Evolutionary conservation across 129 eudicot genomes (phyloP).

Genomic region (Calendula officinalis): DNA sequence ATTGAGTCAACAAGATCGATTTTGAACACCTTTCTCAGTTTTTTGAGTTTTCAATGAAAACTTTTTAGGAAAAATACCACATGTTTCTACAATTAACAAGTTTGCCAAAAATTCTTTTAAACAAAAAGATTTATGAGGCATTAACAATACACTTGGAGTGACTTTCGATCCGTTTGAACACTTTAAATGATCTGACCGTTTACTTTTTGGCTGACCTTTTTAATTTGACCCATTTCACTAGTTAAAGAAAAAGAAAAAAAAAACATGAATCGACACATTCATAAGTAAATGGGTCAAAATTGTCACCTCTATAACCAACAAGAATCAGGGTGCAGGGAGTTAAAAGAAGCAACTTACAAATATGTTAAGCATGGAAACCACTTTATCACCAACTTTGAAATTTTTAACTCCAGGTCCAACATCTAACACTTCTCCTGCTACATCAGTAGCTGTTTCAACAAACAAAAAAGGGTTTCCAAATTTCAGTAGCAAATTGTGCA

Average conservation of each 20-base stretch:
- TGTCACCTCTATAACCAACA: constrained; percentile 1
- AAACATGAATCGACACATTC: not conserved
- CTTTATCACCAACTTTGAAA: constrained; percentile 69
- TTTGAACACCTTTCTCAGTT: not conserved
- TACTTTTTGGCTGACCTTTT: not conserved
- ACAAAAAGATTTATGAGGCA: not conserved
- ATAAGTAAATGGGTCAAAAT: constrained; percentile 1
- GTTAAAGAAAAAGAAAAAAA: not conserved
- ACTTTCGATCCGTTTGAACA: not conserved
- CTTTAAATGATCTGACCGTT: not conserved
- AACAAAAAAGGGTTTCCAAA: not conserved
- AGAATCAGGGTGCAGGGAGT: not conserved
- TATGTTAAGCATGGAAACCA: constrained; percentile 42
- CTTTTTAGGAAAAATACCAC: too few species aligned
- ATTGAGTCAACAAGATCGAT: constrained; percentile 9
- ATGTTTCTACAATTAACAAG: not conserved
- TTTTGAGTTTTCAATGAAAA: not conserved
- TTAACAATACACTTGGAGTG: not conserved
- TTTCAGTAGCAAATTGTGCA: not conserved
- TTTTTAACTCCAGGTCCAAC: constrained; percentile 59
- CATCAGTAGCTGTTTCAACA: constrained; percentile 55
- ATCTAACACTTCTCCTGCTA: constrained; percentile 71
- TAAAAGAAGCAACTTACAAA: constrained; percentile 35
- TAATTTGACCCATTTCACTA: not conserved
- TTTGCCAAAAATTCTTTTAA: not conserved